Base-by-base conservation (phyloP, 1,284 basidiomycete species). In the Wallemia hederae region DNA sequence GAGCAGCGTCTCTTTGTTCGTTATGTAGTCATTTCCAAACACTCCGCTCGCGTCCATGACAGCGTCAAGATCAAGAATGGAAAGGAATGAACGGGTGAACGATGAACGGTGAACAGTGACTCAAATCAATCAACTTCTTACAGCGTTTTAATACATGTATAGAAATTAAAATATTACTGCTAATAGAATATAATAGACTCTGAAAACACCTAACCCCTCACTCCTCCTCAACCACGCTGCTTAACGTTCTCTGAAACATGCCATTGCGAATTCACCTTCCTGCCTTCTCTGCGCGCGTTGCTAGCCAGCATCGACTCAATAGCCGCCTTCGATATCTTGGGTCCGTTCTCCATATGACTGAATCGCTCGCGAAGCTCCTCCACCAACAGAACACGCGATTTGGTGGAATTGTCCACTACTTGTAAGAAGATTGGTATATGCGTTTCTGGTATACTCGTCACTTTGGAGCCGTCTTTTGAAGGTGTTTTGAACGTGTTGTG, bases 311-410 rank as follows among this genome's bases (percentile, higher is more conserved):
- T 49, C 3, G 39, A 14, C 14, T 14, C 39, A 11, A 49, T 49
- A 7, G 39, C 11, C 11, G n/a, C 19, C n/a, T 49, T 49, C 14
- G 39, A n/a, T 11, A 49, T 49, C 39, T 49, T 49, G 11, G 39
- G 39, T 5, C 39, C 39, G 22, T 49, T 49, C 7, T 31, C 7
- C n/a, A 49, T 5, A 5, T 22, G 14, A 49, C 14, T 17, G 57
- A 86, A 71, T 31, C 81, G 81, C 63, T 80, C 77, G 65, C 80
- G 78, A 63, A 86, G 75, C 14, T 77, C 75, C 64, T 85, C 83
- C 0, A 85, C 76, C 26, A 87, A 76, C 61, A 79, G 76, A 7
- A 84, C 19, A 74, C 72, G 1, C 79, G 79, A 60, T 77, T 74
- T 19, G 79, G 72, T 27, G 72, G 70, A 25, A 71, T 72, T 60